A percentile compares a stretch with the other conserved stretches of the same genome.
phyloP scores from a whole-genome alignment of 2,329 filamentous ascomycete genomes.

The Fusarium sp. region DNA sequence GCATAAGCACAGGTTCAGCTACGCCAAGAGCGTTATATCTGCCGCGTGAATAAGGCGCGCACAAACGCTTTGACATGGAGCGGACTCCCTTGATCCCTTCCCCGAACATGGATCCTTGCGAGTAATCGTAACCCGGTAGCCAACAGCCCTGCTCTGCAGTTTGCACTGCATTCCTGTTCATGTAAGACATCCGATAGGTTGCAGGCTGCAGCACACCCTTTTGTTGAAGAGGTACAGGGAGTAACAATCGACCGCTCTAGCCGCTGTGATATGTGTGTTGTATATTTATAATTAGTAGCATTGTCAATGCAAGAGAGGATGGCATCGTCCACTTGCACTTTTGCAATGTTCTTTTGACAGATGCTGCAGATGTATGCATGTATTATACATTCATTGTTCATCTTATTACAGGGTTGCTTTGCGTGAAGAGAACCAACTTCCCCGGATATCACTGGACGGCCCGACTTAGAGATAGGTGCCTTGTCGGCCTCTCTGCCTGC shows the following conservation, averaged over 20 bases:
- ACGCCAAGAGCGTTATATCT: background rate
- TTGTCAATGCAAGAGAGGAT: background rate
- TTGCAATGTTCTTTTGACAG: background rate
- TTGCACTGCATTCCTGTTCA: background rate
- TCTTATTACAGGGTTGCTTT: too few relatives aligned
- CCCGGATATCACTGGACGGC: too few relatives aligned
- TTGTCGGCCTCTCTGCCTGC: too few relatives aligned
- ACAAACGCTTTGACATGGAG: background rate
- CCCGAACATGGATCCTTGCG: background rate
- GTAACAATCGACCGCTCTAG: background rate
- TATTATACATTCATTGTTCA: too few relatives aligned
- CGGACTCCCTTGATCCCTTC: background rate
- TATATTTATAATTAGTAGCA: background rate
- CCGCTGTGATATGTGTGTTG: background rate
- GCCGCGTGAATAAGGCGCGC: background rate
- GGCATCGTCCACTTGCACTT: too few relatives aligned
- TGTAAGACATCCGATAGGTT: background rate
- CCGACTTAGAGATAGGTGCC: too few relatives aligned
- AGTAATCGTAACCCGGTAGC: background rate
- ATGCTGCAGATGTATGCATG: background rate
- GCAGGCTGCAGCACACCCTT: background rate
- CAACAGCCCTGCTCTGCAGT: background rate
- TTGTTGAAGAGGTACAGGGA: background rate
- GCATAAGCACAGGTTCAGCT: too few relatives aligned
- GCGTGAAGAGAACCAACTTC: too few relatives aligned